Conservation (phyloP, 345 rosid species). For the Dipteronia sinensis region DNA sequence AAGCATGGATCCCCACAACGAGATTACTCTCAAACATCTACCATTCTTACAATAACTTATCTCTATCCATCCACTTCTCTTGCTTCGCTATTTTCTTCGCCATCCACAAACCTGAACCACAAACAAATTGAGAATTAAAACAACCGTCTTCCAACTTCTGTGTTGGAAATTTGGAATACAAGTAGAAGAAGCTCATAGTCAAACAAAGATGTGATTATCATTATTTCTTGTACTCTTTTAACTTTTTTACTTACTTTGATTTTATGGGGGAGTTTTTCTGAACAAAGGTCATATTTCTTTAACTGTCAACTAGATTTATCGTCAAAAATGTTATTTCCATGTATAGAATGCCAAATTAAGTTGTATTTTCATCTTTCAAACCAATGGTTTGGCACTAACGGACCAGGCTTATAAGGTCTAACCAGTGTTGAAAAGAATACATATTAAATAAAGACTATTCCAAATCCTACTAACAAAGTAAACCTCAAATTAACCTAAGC, state of each 20-base stretch:
- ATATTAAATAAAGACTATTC: neutral
- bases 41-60: conserved; percentile 41
- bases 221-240: neutral
- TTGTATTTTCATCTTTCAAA: neutral
- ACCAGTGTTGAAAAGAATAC: neutral
- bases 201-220: neutral
- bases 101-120: conserved; percentile 35
- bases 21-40: conserved; percentile 38
- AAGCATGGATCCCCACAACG: conserved; percentile 43
- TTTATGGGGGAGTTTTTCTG: neutral
- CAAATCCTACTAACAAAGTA: neutral
- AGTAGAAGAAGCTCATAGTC: neutral
- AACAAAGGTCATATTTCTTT: neutral
- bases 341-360: neutral
- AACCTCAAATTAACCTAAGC: neutral
- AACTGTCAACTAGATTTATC: neutral
- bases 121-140: neutral
- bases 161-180: too few species aligned
- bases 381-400: neutral
- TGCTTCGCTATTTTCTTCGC: conserved; percentile 23
- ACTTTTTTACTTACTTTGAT: neutral
- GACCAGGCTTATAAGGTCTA: neutral
- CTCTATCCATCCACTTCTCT: conserved; percentile 30
- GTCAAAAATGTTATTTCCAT: neutral
- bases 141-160: neutral